These are phyloP conservation scores for Medicago arabica DNA, from an alignment of 306 rosid genomes.

Conservation along the genomic window DNA sequence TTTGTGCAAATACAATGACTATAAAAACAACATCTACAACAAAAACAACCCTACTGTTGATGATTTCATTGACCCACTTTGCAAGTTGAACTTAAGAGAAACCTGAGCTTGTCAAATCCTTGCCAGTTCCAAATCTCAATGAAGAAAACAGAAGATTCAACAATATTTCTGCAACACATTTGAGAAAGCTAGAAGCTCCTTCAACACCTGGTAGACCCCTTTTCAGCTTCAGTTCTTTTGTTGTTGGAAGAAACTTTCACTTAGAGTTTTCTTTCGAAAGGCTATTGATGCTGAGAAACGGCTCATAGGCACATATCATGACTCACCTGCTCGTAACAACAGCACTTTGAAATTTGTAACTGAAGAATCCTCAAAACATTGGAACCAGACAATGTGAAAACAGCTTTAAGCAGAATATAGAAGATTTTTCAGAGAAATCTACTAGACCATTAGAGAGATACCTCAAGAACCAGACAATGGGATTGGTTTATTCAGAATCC, in stretches of 20 bases:
- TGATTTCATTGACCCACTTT: slow-evolving; percentile 79
- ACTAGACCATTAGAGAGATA: too few relatives aligned
- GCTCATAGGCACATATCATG: slow-evolving; percentile 83
- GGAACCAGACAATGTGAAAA: slow-evolving; percentile 49
- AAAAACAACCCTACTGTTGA: slow-evolving; percentile 68
- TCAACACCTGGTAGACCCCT: slow-evolving; percentile 81
- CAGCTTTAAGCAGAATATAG: slow-evolving; percentile 60
- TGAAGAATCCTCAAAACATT: slow-evolving; percentile 53
- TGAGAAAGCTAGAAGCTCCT: slow-evolving; percentile 70
- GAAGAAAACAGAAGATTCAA: slow-evolving; percentile 47
- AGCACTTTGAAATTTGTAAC: slow-evolving; percentile 38
- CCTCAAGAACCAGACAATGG: too few relatives aligned
- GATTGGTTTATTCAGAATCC: too few relatives aligned
- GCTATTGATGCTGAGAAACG: slow-evolving; percentile 99
- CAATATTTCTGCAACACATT: slow-evolving; percentile 59
- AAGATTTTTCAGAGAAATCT: slow-evolving; percentile 67
- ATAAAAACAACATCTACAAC: slow-evolving; percentile 7
- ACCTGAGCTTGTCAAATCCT: slow-evolving; percentile 94
- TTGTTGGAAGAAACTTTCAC: slow-evolving; percentile 46
- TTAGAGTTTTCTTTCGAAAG: slow-evolving; percentile 88
- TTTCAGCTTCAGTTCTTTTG: slow-evolving; percentile 63
- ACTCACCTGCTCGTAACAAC: slow-evolving; percentile 71
- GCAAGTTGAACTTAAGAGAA: slow-evolving; percentile 82
- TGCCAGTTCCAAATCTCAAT: slow-evolving; percentile 53
- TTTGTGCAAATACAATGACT: slow-evolving; percentile 33